Conservation (phyloP, 2,329 filamentous ascomycete genomes). For the Colletotrichum coccodes region DNA sequence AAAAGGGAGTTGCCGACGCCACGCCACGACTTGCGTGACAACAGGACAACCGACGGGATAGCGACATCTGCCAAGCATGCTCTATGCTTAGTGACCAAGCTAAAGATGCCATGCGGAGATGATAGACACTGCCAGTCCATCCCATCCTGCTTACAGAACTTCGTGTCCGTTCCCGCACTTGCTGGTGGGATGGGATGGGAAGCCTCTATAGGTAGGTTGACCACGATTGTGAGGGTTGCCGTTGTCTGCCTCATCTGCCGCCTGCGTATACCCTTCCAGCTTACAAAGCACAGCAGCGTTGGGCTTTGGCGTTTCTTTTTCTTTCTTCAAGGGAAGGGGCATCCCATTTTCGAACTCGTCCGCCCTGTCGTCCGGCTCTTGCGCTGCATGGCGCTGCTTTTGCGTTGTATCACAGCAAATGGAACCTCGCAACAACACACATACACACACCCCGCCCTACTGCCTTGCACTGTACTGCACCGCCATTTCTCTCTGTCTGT, state of each 20-base stretch:
- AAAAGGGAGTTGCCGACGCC: conserved; percentile 14
- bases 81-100: conserved; percentile 5
- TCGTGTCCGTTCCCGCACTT: conserved; percentile 14
- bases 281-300: neutral
- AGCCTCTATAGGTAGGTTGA: conserved; percentile 8
- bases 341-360: conserved; percentile 12
- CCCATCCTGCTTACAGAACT: conserved; percentile 8
- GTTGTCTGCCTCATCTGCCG: neutral
- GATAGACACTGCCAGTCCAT: neutral
- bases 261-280: neutral
- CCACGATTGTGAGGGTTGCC: neutral
- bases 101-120: neutral
- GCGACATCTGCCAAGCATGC: conserved; percentile 8
- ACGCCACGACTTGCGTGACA: conserved; percentile 9
- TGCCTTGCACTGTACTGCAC: conserved; percentile 11
- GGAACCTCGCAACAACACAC: neutral
- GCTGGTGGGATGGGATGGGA: neutral
- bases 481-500: conserved; percentile 10
- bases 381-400: conserved; percentile 14
- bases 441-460: no score
- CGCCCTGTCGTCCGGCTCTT: conserved; percentile 26
- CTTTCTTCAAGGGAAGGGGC: conserved; percentile 13
- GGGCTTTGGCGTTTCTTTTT: neutral
- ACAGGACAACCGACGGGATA: neutral
- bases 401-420: conserved; percentile 25